phyloP scores from a whole-genome alignment of 331 rosid genomes.

The Acacia concinna region DNA sequence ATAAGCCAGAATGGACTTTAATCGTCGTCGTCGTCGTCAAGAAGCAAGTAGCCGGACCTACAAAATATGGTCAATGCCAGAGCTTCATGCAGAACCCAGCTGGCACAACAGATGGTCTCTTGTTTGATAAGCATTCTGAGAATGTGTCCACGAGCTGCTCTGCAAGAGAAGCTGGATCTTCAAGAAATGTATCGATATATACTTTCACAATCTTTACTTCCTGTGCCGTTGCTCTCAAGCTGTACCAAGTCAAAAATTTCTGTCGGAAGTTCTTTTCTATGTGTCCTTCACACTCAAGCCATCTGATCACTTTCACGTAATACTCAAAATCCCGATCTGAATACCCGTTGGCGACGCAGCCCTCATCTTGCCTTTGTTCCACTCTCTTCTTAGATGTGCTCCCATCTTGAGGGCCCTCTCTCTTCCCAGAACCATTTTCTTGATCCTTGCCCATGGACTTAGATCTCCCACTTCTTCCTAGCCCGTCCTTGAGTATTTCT shows the following conservation, averaged over 20 bases:
- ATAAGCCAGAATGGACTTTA: conserved; percentile 31
- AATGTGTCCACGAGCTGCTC: conserved; percentile 96
- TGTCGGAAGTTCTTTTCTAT: conserved; percentile 95
- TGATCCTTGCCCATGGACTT: conserved; percentile 63
- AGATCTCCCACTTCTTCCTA: conserved; percentile 62
- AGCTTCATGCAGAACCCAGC: conserved; percentile 96
- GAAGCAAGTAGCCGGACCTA: conserved; percentile 31
- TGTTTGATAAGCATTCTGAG: conserved; percentile 77
- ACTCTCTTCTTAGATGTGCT: conserved; percentile 81
- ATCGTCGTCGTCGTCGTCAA: background rate
- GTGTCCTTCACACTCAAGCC: conserved; percentile 97
- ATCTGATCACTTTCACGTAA: conserved; percentile 84
- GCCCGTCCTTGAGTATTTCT: conserved; percentile 68
- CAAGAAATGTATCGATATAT: conserved; percentile 73
- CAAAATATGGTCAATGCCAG: conserved; percentile 71
- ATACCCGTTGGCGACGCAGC: conserved; percentile 41
- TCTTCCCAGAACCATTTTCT: conserved; percentile 65
- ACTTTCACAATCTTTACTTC: conserved; percentile 87
- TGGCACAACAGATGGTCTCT: conserved; percentile 67
- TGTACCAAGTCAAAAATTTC: conserved; percentile 95
- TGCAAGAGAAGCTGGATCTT: conserved; percentile 92
- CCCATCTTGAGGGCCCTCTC: conserved; percentile 75
- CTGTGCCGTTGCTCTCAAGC: conserved; percentile 85
- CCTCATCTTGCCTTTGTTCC: conserved; percentile 62
- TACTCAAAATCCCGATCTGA: conserved; percentile 76